phyloP scores from a whole-genome alignment of 176 grass and related monocot species.

The Thalia dealbata region DNA sequence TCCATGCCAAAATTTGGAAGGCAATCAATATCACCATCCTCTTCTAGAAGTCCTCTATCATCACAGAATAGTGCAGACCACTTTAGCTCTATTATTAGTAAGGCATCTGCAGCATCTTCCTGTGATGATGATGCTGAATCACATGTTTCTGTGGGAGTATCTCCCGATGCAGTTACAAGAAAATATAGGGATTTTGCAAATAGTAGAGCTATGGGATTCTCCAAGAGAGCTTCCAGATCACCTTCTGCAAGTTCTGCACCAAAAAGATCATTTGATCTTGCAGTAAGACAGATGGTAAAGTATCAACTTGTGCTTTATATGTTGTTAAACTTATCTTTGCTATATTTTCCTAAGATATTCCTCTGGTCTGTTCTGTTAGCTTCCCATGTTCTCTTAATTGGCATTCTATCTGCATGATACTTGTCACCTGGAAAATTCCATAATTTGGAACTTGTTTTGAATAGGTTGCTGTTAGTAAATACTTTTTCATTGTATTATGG shows the following conservation, averaged over 20 bases:
- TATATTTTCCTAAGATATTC: no score
- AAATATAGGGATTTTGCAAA: conserved; percentile 50
- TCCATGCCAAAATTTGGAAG: conserved; percentile 52
- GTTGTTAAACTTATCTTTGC: not conserved
- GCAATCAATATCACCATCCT: conserved; percentile 75
- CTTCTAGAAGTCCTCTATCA: conserved; percentile 57
- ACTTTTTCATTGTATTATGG: not conserved
- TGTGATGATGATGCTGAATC: conserved; percentile 83
- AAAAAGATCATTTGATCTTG: conserved; percentile 83
- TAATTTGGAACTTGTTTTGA: not conserved
- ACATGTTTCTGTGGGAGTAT: conserved; percentile 42
- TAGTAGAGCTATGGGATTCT: conserved; percentile 53
- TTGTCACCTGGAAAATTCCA: not conserved
- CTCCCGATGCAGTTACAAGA: conserved; percentile 40
- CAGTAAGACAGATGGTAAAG: conserved; percentile 74
- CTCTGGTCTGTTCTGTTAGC: no score
- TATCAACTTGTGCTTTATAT: conserved; percentile 1
- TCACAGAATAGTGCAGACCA: conserved; percentile 53
- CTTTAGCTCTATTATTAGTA: conserved; percentile 58
- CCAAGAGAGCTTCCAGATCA: conserved; percentile 63
- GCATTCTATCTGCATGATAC: not conserved
- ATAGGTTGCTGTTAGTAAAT: not conserved
- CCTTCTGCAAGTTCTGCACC: conserved; percentile 49
- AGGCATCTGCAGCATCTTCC: conserved; percentile 58
- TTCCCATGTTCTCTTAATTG: not conserved